These are phyloP conservation scores for Sclerotinia subarctica DNA, from an alignment of 2,329 filamentous ascomycete genomes.

Conservation along the genomic window DNA sequence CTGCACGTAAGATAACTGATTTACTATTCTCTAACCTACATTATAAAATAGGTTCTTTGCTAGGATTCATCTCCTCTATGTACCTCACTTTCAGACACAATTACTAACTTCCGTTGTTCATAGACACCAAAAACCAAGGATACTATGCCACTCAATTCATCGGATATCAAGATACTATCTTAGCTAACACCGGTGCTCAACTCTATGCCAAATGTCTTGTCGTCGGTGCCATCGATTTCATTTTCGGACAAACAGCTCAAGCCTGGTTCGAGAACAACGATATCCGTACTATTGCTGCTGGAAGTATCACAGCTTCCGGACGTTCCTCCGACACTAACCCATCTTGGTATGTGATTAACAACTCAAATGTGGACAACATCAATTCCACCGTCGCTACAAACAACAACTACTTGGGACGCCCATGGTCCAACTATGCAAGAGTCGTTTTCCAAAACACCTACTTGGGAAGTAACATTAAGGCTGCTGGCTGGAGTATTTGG, in stretches of 20 bases:
- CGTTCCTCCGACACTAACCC: conserved; percentile 39
- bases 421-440: conserved; percentile 49
- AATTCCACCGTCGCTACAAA: conserved; percentile 41
- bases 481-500: conserved; percentile 51
- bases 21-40: background rate
- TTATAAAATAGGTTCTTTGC: background rate
- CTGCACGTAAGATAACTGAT: conserved; percentile 40
- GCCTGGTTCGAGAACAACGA: conserved; percentile 49
- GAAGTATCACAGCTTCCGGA: conserved; percentile 48
- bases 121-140: conserved; percentile 50
- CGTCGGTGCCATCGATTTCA: conserved; percentile 56
- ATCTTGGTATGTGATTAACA: conserved; percentile 55
- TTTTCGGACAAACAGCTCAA: conserved; percentile 52
- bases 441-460: conserved; percentile 50
- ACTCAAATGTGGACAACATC: conserved; percentile 46
- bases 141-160: conserved; percentile 55
- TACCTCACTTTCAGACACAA: conserved; percentile 45
- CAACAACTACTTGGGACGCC: conserved; percentile 49
- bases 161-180: conserved; percentile 56
- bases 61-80: background rate
- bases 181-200: conserved; percentile 49
- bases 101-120: conserved; percentile 52
- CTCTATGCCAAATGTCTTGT: conserved; percentile 56
- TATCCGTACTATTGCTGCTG: conserved; percentile 45
- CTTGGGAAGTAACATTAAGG: conserved; percentile 49